These are phyloP conservation scores for Aspergillus luchuensis DNA, from an alignment of 2,329 filamentous ascomycete species.

Conservation along the genomic window DNA sequence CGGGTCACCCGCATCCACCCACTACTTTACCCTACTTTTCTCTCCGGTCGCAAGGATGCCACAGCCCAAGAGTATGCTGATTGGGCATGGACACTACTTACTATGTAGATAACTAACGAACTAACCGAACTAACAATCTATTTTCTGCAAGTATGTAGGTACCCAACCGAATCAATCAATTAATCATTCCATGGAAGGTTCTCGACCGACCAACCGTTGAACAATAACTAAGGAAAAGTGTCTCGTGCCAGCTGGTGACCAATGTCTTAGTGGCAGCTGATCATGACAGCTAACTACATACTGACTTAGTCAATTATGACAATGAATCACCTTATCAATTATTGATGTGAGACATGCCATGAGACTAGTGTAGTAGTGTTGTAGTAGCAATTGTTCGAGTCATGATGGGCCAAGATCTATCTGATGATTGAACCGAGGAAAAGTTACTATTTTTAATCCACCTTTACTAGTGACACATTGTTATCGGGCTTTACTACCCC, in stretches of 20 bases:
- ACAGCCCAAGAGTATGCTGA: not conserved
- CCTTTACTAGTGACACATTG: no score
- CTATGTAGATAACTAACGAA: not conserved
- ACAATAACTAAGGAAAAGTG: not conserved
- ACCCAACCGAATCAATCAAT: not conserved
- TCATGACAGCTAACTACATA: not conserved
- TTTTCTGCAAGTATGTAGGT: not conserved
- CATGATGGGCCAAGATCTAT: no score
- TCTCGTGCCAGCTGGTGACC: not conserved
- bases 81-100: not conserved
- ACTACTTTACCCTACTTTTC: no score
- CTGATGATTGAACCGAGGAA: no score
- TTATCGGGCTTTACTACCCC: no score
- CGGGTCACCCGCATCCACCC: not conserved
- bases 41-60: not conserved
- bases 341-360: no score
- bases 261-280: not conserved
- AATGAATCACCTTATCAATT: no score
- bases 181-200: not conserved
- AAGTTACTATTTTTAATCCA: no score
- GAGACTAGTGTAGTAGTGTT: no score
- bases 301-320: not conserved
- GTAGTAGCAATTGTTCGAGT: no score
- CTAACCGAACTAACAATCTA: no score
- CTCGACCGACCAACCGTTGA: slow-evolving; percentile 6